Evolutionary conservation across 2,329 filamentous ascomycete species (phyloP), one percentile per base, ranked within the genome.

Genomic region (Fusarium guadeloupense): DNA sequence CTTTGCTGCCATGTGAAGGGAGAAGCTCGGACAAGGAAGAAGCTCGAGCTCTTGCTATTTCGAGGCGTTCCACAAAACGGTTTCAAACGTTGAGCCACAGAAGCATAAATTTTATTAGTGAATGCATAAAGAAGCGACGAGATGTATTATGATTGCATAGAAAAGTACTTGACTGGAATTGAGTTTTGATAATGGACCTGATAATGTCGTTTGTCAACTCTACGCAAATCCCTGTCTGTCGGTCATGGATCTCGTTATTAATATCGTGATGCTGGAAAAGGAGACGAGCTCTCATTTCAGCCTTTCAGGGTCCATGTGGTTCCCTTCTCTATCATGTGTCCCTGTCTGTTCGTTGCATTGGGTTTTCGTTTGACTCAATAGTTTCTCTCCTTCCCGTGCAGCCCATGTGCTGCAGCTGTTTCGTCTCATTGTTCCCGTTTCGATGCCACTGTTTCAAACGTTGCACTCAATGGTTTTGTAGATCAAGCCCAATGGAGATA

Each of bases 1-100:
- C 41, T 53, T 23, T 54, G 26, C 34, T 50, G 19, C 20, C 59
- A 63, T 63, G 54, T 59, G 59, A 63, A 62, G 50, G 54, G 34
- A 31, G 19, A 35, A 37, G 40, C 28, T 35, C 19, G 20, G 6
- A n/a, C 50, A 47, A n/a, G 48, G n/a, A 54, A 55, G 28, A 30
- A 34, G 37, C 34, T 52, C 38, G 20, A 28, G 38, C 17, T 38
- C 34, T 48, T 57, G 10, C 56, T 26, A 25, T 34, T 59, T 54
- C 6, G 41, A n/a, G 53, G 46, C 35, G 54, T 41, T 51, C 37
- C 49, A 56, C 54, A 35, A 13, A 48, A 53, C 59, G 35, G 54
- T 16, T 59, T 62, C 39, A 17, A 42, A 64, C 35, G 42, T 25
- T 43, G 57, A 58, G 41, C 40, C 52, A 54, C 40, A 33, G 16